Percentiles rank a stretch among this genome's conserved stretches.
These are phyloP conservation scores for Nemania sp. DNA, from an alignment of 2,329 filamentous ascomycete genomes.

Conservation along the genomic window DNA sequence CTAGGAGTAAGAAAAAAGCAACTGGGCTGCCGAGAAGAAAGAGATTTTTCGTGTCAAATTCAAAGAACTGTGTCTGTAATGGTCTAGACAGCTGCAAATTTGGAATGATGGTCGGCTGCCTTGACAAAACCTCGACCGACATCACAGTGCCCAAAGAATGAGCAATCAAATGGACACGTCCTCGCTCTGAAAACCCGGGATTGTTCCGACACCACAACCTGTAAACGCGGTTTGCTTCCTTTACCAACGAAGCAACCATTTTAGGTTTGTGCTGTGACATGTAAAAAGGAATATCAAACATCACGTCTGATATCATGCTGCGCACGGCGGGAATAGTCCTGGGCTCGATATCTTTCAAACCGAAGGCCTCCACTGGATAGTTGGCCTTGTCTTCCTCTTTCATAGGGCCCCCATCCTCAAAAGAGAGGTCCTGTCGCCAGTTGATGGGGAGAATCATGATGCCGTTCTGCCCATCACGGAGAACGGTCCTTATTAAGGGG, in stretches of 20 bases:
- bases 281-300: constrained; percentile 98
- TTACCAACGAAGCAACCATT: constrained; percentile 87
- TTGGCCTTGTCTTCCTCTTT: constrained; percentile 55
- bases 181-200: constrained; percentile 76
- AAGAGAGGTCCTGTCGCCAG: constrained; percentile 85
- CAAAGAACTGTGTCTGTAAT: constrained; percentile 66
- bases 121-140: constrained; percentile 87
- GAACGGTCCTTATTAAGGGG: constrained; percentile 71
- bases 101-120: constrained; percentile 77
- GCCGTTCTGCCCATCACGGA: constrained; percentile 78
- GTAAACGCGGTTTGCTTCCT: constrained; percentile 94
- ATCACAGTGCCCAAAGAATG: constrained; percentile 95
- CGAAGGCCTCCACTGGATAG: constrained; percentile 62
- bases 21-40: constrained; percentile 90
- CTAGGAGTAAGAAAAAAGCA: constrained; percentile 89
- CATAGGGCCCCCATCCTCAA: constrained; percentile 75
- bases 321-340: constrained; percentile 89
- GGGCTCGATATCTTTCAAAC: constrained; percentile 87
- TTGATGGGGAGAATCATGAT: constrained; percentile 95
- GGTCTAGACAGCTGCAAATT: constrained; percentile 47
- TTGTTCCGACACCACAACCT: constrained; percentile 94
- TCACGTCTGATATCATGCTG: constrained; percentile 92
- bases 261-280: constrained; percentile 94
- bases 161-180: constrained; percentile 87
- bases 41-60: constrained; percentile 88